These are phyloP conservation scores for Vigna hirtella DNA, from an alignment of 306 rosid genomes.

Conservation along the genomic window DNA sequence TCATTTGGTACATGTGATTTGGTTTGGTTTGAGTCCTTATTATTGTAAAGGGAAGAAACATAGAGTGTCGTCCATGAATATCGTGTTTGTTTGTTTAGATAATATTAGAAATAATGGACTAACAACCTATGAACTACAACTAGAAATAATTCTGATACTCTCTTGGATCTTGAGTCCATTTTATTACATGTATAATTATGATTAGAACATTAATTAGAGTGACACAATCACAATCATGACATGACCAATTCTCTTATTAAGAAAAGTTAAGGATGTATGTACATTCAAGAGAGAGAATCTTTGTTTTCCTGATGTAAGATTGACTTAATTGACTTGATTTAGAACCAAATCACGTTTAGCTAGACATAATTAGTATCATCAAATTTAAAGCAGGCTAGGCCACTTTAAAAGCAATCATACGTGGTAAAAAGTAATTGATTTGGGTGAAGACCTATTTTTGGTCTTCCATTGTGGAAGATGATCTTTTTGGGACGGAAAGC, in stretches of 20 bases:
- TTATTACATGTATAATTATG: neutral
- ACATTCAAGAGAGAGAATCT: neutral
- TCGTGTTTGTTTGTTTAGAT: neutral
- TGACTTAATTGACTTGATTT: constrained; percentile 8
- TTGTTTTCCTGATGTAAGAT: neutral
- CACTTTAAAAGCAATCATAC: neutral
- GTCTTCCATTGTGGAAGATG: constrained; percentile 10
- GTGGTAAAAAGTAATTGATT: neutral
- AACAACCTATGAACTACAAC: neutral
- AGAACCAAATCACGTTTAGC: constrained; percentile 1
- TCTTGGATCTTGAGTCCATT: neutral
- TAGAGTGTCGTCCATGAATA: neutral
- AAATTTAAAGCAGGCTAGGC: neutral
- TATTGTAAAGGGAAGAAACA: neutral
- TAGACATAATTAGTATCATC: neutral
- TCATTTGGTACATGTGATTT: no score
- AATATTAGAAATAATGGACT: constrained; percentile 1
- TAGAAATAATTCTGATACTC: neutral
- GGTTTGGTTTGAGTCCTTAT: no score
- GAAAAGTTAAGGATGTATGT: neutral
- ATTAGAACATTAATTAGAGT: neutral
- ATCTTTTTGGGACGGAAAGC: neutral
- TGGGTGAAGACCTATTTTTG: constrained; percentile 7
- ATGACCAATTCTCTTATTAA: neutral
- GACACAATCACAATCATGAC: constrained; percentile 22